Base-by-base conservation (phyloP, 495 filamentous ascomycete species). In the Annulohypoxylon nitens region DNA sequence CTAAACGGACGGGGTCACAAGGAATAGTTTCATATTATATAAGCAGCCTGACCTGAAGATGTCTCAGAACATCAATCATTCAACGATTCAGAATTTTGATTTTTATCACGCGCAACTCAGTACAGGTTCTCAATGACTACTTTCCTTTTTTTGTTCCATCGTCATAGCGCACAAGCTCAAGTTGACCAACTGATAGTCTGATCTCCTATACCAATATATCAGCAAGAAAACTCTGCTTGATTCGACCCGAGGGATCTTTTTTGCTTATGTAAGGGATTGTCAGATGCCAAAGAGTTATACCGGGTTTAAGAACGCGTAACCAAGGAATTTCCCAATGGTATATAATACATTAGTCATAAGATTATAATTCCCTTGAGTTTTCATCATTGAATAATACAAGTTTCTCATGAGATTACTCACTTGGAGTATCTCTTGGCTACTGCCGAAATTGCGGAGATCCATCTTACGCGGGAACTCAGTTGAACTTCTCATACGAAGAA, bases 1-100 rank as follows among this genome's bases (percentile, higher is more conserved):
- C 64, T 65, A 73, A 64, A 23, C 60, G 37, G n/a, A 60, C 43
- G 43, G 36, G 16, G 50, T 59, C 60, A 73, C 70, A 61, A 54
- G 60, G 51, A 69, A 48, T 12, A 63, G 37, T 51, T 20, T 50
- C 58, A 59, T 69, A 69, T 73, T 69, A 73, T 64, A 59, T 73
- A 73, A 73, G 70, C 70, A 68, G 12, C 34, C 59, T 33, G 47
- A 51, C 30, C 50, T 34, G 57, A 68, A 57, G 25, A 16, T 51
- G 51, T 54, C 61, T 64, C 54, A 20, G 39, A 65, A 41, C 43
- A 34, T 8, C 36, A 39, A 59, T 60, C 53, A 70, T 36, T 45
- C 58, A 30, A 12, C 33, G 34, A 64, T 45, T 64, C 51, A 20
- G 7, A 47, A 20, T 6, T 14, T 18, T 47, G 16, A n/a, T n/a